phyloP scores from a whole-genome alignment of 768 basidiomycete genomes.

The Hysterangium stoloniferum region DNA sequence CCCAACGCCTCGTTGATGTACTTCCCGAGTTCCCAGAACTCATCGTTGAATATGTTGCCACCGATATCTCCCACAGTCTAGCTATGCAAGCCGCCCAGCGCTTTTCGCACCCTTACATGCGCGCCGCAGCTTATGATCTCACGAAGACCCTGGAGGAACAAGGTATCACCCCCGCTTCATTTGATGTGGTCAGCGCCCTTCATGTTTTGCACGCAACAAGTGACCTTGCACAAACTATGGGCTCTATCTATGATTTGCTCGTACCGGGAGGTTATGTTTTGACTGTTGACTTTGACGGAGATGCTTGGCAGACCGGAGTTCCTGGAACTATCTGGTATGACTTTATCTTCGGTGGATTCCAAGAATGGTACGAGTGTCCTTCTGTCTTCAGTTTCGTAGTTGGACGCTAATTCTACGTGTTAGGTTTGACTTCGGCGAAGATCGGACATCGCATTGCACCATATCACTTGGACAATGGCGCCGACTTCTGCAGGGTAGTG shows the following conservation, averaged over 20 bases:
- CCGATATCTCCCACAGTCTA: conserved; percentile 13
- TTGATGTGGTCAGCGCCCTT: conserved; percentile 16
- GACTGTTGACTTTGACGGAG: conserved; percentile 15
- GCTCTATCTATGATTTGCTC: conserved; percentile 13
- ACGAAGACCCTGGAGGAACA: conserved; percentile 15
- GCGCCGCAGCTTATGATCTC: conserved; percentile 15
- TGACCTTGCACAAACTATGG: conserved; percentile 10
- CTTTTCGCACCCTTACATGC: conserved; percentile 16
- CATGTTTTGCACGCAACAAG: conserved; percentile 17
- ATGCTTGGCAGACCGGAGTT: conserved; percentile 5
- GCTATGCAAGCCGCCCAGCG: conserved; percentile 15
- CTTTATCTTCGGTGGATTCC: conserved; percentile 11
- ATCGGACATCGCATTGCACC: conserved; percentile 7
- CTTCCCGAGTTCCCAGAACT: conserved; percentile 9
- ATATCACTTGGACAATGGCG: conserved; percentile 8
- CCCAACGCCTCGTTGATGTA: conserved; percentile 15
- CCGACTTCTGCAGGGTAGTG: background rate
- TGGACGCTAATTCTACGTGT: background rate
- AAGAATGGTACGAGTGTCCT: conserved; percentile 8
- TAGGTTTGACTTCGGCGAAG: conserved; percentile 11
- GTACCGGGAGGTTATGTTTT: conserved; percentile 16
- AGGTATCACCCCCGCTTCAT: conserved; percentile 13
- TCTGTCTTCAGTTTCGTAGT: background rate
- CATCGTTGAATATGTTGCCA: conserved; percentile 18
- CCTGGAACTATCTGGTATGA: conserved; percentile 14